Evolutionary conservation across 139 green algal species (phyloP), one percentile per base, ranked within the genome.

Genomic region (Eudorina sp.): DNA sequence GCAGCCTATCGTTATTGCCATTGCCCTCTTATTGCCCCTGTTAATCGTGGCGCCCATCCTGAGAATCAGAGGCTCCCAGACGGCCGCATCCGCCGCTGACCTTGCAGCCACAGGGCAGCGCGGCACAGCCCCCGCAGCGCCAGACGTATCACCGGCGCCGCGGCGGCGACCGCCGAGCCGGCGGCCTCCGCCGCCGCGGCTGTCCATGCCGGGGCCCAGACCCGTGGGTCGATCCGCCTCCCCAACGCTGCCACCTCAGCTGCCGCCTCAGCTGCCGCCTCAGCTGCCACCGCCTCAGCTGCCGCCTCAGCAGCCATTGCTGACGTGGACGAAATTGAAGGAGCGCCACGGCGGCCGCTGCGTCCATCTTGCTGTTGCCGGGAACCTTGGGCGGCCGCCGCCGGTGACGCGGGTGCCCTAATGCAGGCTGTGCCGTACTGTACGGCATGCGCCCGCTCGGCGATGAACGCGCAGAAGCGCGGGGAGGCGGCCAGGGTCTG

Each of bases 401-500:
- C 23, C 3, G n/a, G 62, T 5, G 62, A 11, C 31, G 62, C 31
- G 38, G 68, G 34, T 76, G 36, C 68, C 34, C 23, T 19, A 34
- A 76, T 29, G 36, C 70, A 40, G 1, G 4, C 36, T 16, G 38
- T 55, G 70, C 70, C 51, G 46, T 31, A 25, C 51, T 40, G 29
- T 36, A 76, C 79, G 41, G 25, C 40, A 5, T 27, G 21, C 11
- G 55, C 9, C 2, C 27, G 21, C 0, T 55, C 78, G 7, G 21
- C 0, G 19, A 76, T 8, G 40, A 34, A 76, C 4, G 60, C 60
- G 29, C 41, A 53, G 41, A 86, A 62, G 79, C 36, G 60, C 53
- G 1, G 29, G 3, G 79, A 86, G 0, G 79, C 76, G 13, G 79
- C 79, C 27, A 86, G 58, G 0, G 55, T 66, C 79, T 86, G 60